Evolutionary conservation across 495 filamentous ascomycete species (phyloP).

Genomic region (Hypoxylon perforatum): DNA sequence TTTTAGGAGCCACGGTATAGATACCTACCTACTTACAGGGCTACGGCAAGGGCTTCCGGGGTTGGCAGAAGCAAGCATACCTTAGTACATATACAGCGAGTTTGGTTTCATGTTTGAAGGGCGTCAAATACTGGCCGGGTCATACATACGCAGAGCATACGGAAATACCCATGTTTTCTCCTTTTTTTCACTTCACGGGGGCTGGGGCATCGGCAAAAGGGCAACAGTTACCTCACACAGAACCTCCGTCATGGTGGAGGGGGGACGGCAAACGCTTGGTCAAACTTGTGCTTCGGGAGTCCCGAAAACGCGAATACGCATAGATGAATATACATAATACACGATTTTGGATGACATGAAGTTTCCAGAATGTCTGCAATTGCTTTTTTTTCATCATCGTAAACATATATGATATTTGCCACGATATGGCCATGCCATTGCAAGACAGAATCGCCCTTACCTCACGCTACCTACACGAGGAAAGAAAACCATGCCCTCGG

Average conservation of each 20-base stretch:
- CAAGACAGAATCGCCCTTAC: no score
- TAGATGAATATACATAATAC: slow-evolving; percentile 17
- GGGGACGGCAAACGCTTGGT: slow-evolving; percentile 1
- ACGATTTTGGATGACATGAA: no score
- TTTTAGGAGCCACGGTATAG: slow-evolving; percentile 7
- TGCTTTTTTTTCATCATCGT: neutral
- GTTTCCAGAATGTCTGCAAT: no score
- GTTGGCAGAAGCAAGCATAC: neutral
- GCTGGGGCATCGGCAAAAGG: neutral
- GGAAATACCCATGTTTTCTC: neutral
- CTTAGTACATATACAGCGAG: neutral
- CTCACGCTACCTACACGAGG: neutral
- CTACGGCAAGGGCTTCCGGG: slow-evolving; percentile 9
- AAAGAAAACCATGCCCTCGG: neutral
- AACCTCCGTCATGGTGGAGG: neutral
- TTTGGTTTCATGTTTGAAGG: slow-evolving; percentile 19
- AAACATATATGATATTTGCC: no score
- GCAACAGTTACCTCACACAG: neutral
- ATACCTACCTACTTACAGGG: no score
- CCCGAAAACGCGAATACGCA: slow-evolving; percentile 25
- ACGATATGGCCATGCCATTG: no score
- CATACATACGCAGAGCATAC: neutral
- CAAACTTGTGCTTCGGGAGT: neutral
- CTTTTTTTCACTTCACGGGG: slow-evolving; percentile 3
- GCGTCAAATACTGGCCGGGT: neutral